Conservation (phyloP, 768 basidiomycete species). For the Mycena galopus region DNA sequence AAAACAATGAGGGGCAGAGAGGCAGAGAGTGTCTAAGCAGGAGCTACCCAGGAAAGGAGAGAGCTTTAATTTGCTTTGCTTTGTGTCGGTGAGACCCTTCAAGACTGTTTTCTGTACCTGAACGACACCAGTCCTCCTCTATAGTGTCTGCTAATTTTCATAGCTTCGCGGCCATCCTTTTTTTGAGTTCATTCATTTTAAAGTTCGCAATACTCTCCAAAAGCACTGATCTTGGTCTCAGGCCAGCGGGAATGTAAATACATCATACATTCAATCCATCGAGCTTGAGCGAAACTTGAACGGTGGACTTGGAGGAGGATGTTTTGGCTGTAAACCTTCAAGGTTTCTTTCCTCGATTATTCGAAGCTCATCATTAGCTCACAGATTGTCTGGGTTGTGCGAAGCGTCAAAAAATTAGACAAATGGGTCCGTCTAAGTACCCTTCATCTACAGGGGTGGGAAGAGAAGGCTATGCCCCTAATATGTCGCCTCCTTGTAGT, state of each 20-base stretch:
- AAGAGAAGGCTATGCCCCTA: no score
- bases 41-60: not conserved
- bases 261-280: no score
- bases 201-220: not conserved
- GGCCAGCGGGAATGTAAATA: no score
- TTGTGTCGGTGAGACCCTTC: conserved; percentile 1
- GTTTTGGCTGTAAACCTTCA: no score
- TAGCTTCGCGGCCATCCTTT: not conserved
- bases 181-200: not conserved
- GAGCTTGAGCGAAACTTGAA: no score
- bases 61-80: not conserved
- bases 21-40: conserved; percentile 2
- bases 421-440: no score
- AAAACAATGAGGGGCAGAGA: not conserved
- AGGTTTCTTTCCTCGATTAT: no score
- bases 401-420: no score
- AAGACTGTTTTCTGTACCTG: conserved; percentile 6
- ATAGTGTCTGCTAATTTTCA: not conserved
- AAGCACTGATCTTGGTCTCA: not conserved
- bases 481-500: conserved; percentile 41
- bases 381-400: no score
- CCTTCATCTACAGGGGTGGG: no score
- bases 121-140: not conserved
- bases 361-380: no score
- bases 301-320: no score